Conservation (phyloP, 139 green algal genomes). For the Pleodorina starrii region DNA sequence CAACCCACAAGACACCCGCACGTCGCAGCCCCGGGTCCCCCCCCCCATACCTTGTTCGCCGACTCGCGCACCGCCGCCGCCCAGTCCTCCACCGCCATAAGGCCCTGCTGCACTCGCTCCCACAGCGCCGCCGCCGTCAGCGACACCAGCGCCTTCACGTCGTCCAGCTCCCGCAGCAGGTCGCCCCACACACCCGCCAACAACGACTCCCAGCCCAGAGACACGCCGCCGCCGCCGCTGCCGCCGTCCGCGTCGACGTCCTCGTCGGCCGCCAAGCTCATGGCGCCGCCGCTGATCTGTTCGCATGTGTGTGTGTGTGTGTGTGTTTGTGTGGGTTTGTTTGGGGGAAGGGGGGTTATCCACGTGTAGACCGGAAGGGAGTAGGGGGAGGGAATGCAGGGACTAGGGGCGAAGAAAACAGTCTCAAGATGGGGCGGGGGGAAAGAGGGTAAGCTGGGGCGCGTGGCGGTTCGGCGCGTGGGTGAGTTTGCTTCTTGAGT, state of each 20-base stretch:
- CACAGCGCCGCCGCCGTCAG: neutral
- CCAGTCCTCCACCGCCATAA: conserved; percentile 9
- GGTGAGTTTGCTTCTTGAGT: too few relatives aligned
- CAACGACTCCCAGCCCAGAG: conserved; percentile 36
- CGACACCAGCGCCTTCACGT: neutral
- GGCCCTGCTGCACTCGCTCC: neutral
- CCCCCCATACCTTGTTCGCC: neutral
- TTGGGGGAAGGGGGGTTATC: too few relatives aligned
- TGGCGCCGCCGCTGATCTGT: neutral
- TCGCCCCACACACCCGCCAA: neutral
- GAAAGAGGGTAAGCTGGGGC: too few relatives aligned
- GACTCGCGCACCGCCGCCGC: neutral
- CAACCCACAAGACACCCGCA: too few relatives aligned
- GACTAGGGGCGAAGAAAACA: too few relatives aligned
- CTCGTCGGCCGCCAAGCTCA: neutral
- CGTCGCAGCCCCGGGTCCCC: too few relatives aligned
- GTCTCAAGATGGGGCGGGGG: too few relatives aligned
- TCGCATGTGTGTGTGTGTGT: too few relatives aligned
- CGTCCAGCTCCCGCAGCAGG: conserved; percentile 11
- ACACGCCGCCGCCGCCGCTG: neutral
- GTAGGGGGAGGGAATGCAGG: too few relatives aligned
- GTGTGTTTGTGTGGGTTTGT: too few relatives aligned
- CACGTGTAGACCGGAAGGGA: too few relatives aligned
- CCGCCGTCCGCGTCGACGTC: neutral
- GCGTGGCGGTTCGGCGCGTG: too few relatives aligned